Evolutionary conservation across 2,329 filamentous ascomycete species (phyloP), one percentile per base, ranked within the genome.

Genomic region (Arthrobotrys conoides): DNA sequence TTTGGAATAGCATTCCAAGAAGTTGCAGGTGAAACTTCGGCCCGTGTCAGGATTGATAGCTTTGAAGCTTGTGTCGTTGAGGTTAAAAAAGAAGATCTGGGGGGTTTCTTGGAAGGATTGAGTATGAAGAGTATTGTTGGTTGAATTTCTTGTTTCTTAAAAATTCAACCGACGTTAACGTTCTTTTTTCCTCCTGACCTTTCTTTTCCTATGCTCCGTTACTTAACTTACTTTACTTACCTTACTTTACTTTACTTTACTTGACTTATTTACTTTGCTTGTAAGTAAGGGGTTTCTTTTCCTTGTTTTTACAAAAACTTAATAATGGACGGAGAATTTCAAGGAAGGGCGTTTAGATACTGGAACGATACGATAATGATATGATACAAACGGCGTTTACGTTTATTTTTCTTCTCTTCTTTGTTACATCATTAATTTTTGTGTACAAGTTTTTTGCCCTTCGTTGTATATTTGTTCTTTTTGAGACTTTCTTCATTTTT

Each of bases 61-160:
- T 99, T 99, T 83, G 96, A 99, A 85, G 93, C 97, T 84, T 97
- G 93, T 83, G 96, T 98, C 6, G 94, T 98, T 57, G 96, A 99
- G 84, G 95, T 99, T n/a, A 91, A 91, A 85, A 97, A 97, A 86
- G 96, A 98, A 83, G 96, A 98, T 85, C 86, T 99, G 30, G 90
- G 90, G 16, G 93, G 91, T 0, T 99, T 99, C 84, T 86, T 99
- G 81, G 96, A 99, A 86, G 91, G 91, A 71, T 85, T 99, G 83
- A 97, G 94, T 85, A 91, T 94, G 88, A 97, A 96, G 88, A 91
- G 91, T 55, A 78, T 78, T 71, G 94, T 98, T 18, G 91, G 68
- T 22, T 78, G n/a, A 44, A 41, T 16, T 16, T 41, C 12, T 10
- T 38, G 2, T 38, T 38, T 8, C 36, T 38, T 38, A n/a, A n/a